phyloP scores from a whole-genome alignment of 2,329 filamentous ascomycete species.

The Sporothrix inflata region DNA sequence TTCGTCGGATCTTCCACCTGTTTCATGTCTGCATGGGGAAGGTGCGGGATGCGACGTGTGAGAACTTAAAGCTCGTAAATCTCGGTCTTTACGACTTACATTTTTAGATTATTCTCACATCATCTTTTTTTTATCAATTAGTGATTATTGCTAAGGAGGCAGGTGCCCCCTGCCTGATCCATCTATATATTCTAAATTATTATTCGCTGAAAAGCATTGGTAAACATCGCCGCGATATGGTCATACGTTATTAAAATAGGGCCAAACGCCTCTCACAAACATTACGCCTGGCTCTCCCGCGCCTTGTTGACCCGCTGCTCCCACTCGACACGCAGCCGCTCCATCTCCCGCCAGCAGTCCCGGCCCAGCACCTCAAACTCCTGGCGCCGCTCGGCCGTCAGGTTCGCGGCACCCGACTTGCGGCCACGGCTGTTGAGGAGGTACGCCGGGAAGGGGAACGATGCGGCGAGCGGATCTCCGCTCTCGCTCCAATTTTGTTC shows the following conservation, averaged over 20 bases:
- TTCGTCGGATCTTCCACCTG: background rate
- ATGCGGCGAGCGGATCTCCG: constrained; percentile 43
- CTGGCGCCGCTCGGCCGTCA: constrained; percentile 62
- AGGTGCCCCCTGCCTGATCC: background rate
- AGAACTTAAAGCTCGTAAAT: background rate
- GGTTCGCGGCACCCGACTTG: constrained; percentile 59
- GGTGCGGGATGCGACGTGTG: background rate
- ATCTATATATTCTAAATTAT: background rate
- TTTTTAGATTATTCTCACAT: background rate
- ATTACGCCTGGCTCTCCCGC: constrained; percentile 11
- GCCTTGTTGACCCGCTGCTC: constrained; percentile 44
- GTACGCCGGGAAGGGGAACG: constrained; percentile 1
- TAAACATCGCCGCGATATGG: background rate
- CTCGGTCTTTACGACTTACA: too few species aligned
- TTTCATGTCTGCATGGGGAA: background rate
- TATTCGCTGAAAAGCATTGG: background rate
- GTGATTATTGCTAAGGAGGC: background rate
- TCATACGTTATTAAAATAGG: background rate
- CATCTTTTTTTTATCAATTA: background rate
- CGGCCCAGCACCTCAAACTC: constrained; percentile 66
- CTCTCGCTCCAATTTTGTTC: constrained; percentile 44
- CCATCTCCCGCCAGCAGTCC: constrained; percentile 70
- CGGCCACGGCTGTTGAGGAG: constrained; percentile 60
- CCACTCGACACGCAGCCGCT: constrained; percentile 70
- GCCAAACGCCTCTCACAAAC: background rate